These are phyloP conservation scores for Epichloe sibirici DNA, from an alignment of 2,329 filamentous ascomycete species.

Conservation along the genomic window DNA sequence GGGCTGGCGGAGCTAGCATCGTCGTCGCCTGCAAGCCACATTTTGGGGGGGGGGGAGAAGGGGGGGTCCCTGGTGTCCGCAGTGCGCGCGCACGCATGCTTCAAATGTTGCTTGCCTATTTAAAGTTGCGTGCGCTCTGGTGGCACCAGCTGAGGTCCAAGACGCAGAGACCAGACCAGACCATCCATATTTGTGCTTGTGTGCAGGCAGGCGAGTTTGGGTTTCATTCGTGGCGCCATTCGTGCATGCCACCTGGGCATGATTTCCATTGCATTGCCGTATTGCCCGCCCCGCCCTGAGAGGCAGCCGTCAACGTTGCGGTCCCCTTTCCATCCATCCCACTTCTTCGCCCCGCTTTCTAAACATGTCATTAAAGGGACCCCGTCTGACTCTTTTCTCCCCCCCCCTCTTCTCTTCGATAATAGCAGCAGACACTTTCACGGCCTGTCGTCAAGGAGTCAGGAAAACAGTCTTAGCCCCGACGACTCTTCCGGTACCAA, in stretches of 20 bases:
- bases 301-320: neutral
- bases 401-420: neutral
- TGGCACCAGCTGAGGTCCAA: too few relatives aligned
- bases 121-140: too few relatives aligned
- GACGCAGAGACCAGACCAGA: too few relatives aligned
- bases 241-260: neutral
- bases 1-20: neutral
- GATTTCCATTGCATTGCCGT: too few relatives aligned
- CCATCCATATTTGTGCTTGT: too few relatives aligned
- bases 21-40: neutral
- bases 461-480: slow-evolving; percentile 4
- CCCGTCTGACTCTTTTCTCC: neutral
- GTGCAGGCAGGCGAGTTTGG: too few relatives aligned
- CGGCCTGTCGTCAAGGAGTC: slow-evolving; percentile 4
- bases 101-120: neutral
- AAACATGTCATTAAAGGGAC: neutral
- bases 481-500: slow-evolving; percentile 1
- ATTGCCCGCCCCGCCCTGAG: neutral
- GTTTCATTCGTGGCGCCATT: neutral
- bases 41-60: neutral
- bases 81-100: neutral
- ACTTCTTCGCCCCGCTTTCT: slow-evolving; percentile 3
- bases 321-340: neutral
- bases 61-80: too few relatives aligned
- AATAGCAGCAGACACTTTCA: slow-evolving; percentile 5